phyloP scores from a whole-genome alignment of 495 filamentous ascomycete genomes.

The Usnea hakonensis region DNA sequence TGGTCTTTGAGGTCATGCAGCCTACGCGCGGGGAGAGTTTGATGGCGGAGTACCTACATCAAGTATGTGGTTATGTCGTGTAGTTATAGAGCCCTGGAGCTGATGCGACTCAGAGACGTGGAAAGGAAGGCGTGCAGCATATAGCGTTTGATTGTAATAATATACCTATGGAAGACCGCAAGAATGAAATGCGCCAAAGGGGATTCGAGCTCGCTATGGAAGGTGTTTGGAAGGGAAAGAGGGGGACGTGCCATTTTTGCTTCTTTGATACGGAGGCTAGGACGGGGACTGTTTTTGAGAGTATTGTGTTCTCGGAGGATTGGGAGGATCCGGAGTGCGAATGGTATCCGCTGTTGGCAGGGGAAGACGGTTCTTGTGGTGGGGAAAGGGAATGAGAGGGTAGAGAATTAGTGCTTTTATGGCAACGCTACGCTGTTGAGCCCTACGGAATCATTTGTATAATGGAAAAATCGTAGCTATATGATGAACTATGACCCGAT shows the following conservation, averaged over 20 bases:
- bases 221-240: neutral
- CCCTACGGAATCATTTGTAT: too few species aligned
- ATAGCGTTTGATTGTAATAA: neutral
- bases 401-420: too few species aligned
- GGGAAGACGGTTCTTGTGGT: neutral
- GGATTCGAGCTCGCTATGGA: neutral
- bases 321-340: slow-evolving; percentile 8
- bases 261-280: neutral
- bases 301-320: slow-evolving; percentile 4
- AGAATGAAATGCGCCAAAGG: neutral
- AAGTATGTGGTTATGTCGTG: neutral
- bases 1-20: neutral
- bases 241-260: neutral
- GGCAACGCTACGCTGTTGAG: too few species aligned
- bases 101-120: neutral
- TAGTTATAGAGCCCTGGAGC: neutral
- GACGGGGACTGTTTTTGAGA: slow-evolving; percentile 1
- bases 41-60: neutral
- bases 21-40: neutral
- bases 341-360: neutral
- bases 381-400: neutral
- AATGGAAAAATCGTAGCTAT: too few species aligned
- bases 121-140: neutral
- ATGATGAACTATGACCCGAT: too few species aligned
- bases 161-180: neutral